Evolutionary conservation across 2,329 filamentous ascomycete species (phyloP), one percentile per base, ranked within the genome.

Genomic region (Aspergillus sp.): DNA sequence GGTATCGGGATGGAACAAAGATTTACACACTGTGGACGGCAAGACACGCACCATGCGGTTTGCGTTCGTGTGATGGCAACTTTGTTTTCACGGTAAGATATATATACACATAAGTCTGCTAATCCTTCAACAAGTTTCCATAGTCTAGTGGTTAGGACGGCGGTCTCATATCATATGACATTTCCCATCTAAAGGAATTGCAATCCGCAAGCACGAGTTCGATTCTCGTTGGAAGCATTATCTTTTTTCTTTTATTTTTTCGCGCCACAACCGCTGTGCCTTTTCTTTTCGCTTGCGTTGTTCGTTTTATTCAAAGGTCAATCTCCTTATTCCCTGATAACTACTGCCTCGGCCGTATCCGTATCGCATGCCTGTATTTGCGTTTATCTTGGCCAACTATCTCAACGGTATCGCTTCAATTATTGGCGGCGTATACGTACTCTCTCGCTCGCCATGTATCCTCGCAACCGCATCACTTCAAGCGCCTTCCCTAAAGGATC

Each of bases 121-220:
- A 38, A 41, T 19, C 17, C 23, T 23, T 41, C 25, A 54, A 41
- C 43, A 49, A 54, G 59, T 58, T 52, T 61, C 59, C 59, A 61
- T 61, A 58, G 59, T 61, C 49, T 61, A 61, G 59, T 61, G 59
- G 59, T 61, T 58, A 61, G 59, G 49, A 61, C 59, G 59, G 54
- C 59, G 59, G 59, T 61, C 59, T 61, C 59, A 61, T 61, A 61
- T 54, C 28, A 61, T 38, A 61, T 61, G 59, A 61, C 59, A 46
- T 25, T 50, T 46, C 59, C 59, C 31, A 61, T 58, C 50, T 23
- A 61, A 61, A 58, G 59, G 59, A 50, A 43, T 57, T 57, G 59
- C 49, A 61, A 61, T 61, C 59, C 59, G 59, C 54, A 61, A 61
- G 54, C 59, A 61, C 59, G 59, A 61, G 59, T 61, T 61, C 59